A percentile compares a stretch with the other conserved stretches of the same genome.
These are phyloP conservation scores for Uronychia setigera DNA, from an alignment of 73 alveolate species.

Conservation along the genomic window DNA sequence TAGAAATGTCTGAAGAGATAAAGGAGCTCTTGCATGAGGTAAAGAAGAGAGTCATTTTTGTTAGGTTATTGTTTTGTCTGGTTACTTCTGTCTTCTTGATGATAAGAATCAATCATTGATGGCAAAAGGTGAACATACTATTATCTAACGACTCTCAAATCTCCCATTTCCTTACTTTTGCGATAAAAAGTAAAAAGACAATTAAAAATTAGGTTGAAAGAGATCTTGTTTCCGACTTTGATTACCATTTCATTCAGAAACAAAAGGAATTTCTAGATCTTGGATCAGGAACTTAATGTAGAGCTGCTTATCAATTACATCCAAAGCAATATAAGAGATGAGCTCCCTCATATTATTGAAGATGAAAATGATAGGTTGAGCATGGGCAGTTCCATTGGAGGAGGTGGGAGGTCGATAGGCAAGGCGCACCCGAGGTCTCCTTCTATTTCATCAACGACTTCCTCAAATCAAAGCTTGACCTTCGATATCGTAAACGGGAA, in stretches of 20 bases:
- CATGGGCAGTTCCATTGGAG: slow-evolving; percentile 69
- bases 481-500: slow-evolving; percentile 77
- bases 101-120: slow-evolving; percentile 78
- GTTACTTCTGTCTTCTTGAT: slow-evolving; percentile 76
- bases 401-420: slow-evolving; percentile 62
- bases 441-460: slow-evolving; percentile 51
- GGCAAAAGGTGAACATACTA: slow-evolving; percentile 87
- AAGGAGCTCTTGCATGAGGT: slow-evolving; percentile 82
- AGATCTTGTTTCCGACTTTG: slow-evolving; percentile 90
- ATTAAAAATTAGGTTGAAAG: slow-evolving; percentile 46
- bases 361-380: slow-evolving; percentile 67
- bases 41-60: neutral
- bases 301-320: slow-evolving; percentile 77
- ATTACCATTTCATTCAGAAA: slow-evolving; percentile 74
- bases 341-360: slow-evolving; percentile 80
- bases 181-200: slow-evolving; percentile 64
- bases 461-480: slow-evolving; percentile 65
- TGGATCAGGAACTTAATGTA: slow-evolving; percentile 84
- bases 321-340: slow-evolving; percentile 71
- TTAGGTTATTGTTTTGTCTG: slow-evolving; percentile 55
- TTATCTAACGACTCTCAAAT: slow-evolving; percentile 81
- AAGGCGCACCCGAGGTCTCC: slow-evolving; percentile 42
- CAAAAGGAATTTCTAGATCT: slow-evolving; percentile 75
- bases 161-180: slow-evolving; percentile 91
- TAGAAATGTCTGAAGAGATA: slow-evolving; percentile 54